Conservation (phyloP, 2,329 filamentous ascomycete genomes). For the Trichophyton benhamiae region DNA sequence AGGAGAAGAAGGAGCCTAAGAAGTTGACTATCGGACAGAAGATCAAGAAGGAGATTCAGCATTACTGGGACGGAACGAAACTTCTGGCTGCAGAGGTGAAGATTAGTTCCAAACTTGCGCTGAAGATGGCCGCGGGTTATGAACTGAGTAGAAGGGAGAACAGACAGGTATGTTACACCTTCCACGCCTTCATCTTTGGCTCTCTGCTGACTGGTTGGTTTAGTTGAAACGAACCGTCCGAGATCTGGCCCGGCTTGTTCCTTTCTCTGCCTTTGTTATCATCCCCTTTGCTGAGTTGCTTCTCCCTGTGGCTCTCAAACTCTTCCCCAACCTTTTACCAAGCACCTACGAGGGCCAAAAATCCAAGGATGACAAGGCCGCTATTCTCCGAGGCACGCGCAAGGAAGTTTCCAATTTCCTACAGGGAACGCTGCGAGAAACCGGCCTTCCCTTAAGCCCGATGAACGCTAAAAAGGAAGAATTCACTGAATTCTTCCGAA, state of each 20-base stretch:
- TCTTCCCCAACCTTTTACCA: conserved; percentile 95
- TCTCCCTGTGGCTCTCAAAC: conserved; percentile 75
- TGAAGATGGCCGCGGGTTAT: conserved; percentile 98
- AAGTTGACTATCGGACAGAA: conserved; percentile 84
- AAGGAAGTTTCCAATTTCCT: conserved; percentile 91
- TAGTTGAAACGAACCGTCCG: conserved; percentile 79
- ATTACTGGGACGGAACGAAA: conserved; percentile 99
- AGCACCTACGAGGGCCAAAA: conserved; percentile 93
- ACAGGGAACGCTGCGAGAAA: conserved; percentile 77
- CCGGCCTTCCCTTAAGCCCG: conserved; percentile 75
- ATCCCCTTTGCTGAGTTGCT: conserved; percentile 92
- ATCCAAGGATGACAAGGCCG: conserved; percentile 79
- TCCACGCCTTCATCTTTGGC: not conserved
- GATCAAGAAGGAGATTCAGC: conserved; percentile 82
- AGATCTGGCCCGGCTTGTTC: conserved; percentile 81
- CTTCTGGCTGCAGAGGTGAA: conserved; percentile 80
- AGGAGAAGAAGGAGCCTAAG: conserved; percentile 60
- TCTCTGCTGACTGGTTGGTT: conserved; percentile 7
- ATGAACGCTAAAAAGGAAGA: conserved; percentile 83
- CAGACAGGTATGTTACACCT: conserved; percentile 49
- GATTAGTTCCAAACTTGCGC: conserved; percentile 78
- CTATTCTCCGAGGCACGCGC: conserved; percentile 65
- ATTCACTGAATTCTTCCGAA: conserved; percentile 94
- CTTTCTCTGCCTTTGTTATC: conserved; percentile 93
- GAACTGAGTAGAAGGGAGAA: conserved; percentile 89